Evolutionary conservation across 2,329 filamentous ascomycete species (phyloP).

Genomic region (Botrytis aclada): DNA sequence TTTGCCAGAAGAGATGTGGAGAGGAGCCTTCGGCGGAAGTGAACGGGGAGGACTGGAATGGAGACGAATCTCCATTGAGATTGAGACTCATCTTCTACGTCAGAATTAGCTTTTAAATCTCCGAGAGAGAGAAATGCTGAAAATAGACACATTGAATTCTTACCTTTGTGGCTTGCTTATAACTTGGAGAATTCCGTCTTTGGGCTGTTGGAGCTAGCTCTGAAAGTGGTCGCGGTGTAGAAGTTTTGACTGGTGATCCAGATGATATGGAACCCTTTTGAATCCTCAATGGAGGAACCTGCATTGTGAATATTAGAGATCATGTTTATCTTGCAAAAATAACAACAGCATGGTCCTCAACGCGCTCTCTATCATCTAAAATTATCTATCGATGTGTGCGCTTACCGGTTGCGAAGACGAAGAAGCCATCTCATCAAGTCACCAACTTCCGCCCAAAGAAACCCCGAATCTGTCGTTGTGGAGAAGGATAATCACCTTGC

Average conservation of each 20-base stretch:
- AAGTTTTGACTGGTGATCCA: constrained; percentile 60
- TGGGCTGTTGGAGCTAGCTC: constrained; percentile 85
- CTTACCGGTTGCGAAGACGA: constrained; percentile 34
- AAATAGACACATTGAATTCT: constrained; percentile 31
- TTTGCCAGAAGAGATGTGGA: constrained; percentile 88
- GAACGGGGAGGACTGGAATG: constrained; percentile 80
- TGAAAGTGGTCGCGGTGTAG: constrained; percentile 71
- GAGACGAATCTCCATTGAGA: constrained; percentile 71
- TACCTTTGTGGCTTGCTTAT: constrained; percentile 74
- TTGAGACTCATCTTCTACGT: constrained; percentile 56
- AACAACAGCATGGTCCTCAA: neutral
- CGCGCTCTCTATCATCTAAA: neutral
- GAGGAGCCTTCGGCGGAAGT: constrained; percentile 60
- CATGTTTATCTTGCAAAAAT: neutral
- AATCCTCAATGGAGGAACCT: constrained; percentile 78
- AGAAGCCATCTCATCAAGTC: constrained; percentile 26
- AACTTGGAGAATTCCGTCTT: constrained; percentile 89
- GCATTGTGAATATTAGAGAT: constrained; percentile 10
- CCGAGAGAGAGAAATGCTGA: constrained; percentile 25
- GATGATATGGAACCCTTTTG: constrained; percentile 62
- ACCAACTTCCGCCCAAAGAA: constrained; percentile 10
- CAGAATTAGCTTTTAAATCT: constrained; percentile 33
- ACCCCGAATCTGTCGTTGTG: constrained; percentile 2
- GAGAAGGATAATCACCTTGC: constrained; percentile 16
- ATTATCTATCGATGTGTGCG: neutral